These are phyloP conservation scores for Ceratobasidium sp. DNA, from an alignment of 1,284 basidiomycete genomes.

Conservation along the genomic window DNA sequence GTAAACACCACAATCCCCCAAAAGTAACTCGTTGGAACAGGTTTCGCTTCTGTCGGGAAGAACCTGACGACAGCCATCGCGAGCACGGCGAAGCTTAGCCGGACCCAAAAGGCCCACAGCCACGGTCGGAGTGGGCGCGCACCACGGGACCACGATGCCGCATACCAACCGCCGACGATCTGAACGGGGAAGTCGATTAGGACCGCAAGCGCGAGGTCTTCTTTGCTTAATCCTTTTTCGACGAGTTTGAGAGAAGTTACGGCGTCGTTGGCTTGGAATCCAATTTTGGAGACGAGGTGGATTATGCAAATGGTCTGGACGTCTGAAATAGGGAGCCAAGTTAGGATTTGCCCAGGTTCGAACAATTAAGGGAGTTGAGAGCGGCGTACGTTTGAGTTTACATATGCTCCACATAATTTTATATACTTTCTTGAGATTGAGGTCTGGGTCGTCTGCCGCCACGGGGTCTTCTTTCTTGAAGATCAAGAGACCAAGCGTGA, in stretches of 20 bases:
- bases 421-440: constrained; percentile 93
- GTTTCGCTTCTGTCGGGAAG: constrained; percentile 79
- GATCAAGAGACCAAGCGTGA: constrained; percentile 88
- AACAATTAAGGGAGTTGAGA: constrained; percentile 1
- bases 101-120: constrained; percentile 92
- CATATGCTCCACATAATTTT: constrained; percentile 95
- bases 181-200: constrained; percentile 99
- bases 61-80: constrained; percentile 83
- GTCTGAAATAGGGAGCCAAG: constrained; percentile 62
- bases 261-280: constrained; percentile 95
- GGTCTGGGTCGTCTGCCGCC: constrained; percentile 76
- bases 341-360: background rate
- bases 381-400: constrained; percentile 81
- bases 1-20: constrained; percentile 81
- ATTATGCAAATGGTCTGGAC: constrained; percentile 89
- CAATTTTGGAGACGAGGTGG: constrained; percentile 94
- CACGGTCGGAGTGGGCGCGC: constrained; percentile 83
- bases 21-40: constrained; percentile 84
- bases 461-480: constrained; percentile 93
- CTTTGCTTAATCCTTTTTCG: constrained; percentile 94
- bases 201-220: constrained; percentile 94
- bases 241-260: constrained; percentile 94
- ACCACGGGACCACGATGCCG: constrained; percentile 89
- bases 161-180: constrained; percentile 95
- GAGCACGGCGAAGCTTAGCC: constrained; percentile 77